A percentile compares a stretch with the other conserved stretches of the same genome.
Evolutionary conservation across 2,329 filamentous ascomycete species (phyloP).

Genomic region (Cercospora brassicicola): DNA sequence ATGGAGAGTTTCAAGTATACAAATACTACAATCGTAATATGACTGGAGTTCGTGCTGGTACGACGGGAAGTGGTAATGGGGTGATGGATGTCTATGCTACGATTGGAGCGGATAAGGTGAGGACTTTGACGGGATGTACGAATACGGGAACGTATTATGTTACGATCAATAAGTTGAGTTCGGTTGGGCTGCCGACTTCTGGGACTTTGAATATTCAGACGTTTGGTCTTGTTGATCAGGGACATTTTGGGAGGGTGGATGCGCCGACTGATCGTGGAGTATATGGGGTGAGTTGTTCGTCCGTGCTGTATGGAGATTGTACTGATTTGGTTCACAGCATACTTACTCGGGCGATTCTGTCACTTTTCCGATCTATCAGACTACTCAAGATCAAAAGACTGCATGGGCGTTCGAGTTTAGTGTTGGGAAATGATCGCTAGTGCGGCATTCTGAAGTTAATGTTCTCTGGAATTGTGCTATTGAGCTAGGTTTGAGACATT

Average conservation of each 20-base stretch:
- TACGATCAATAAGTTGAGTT: slow-evolving; percentile 37
- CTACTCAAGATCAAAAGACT: slow-evolving; percentile 36
- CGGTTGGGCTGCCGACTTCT: slow-evolving; percentile 38
- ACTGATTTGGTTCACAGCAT: slow-evolving; percentile 25
- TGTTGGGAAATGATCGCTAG: background rate
- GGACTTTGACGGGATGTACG: slow-evolving; percentile 41
- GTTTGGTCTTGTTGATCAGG: slow-evolving; percentile 28
- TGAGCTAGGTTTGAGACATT: no score
- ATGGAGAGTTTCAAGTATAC: slow-evolving; percentile 50
- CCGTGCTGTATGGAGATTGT: background rate
- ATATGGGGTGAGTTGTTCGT: background rate
- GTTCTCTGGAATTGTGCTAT: no score
- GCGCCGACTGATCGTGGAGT: slow-evolving; percentile 38
- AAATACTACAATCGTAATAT: slow-evolving; percentile 51
- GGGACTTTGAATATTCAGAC: slow-evolving; percentile 41
- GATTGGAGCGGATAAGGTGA: slow-evolving; percentile 35
- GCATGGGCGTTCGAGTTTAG: slow-evolving; percentile 47
- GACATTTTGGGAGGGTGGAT: slow-evolving; percentile 36
- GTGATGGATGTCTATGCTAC: slow-evolving; percentile 45
- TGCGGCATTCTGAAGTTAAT: no score
- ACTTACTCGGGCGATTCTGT: slow-evolving; percentile 41
- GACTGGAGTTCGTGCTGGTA: slow-evolving; percentile 45
- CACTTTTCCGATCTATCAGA: slow-evolving; percentile 44
- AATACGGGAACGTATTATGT: slow-evolving; percentile 41
- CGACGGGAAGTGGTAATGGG: slow-evolving; percentile 40